phyloP scores from a whole-genome alignment of 2,329 filamentous ascomycete genomes.

The Verticillium tricorpus region DNA sequence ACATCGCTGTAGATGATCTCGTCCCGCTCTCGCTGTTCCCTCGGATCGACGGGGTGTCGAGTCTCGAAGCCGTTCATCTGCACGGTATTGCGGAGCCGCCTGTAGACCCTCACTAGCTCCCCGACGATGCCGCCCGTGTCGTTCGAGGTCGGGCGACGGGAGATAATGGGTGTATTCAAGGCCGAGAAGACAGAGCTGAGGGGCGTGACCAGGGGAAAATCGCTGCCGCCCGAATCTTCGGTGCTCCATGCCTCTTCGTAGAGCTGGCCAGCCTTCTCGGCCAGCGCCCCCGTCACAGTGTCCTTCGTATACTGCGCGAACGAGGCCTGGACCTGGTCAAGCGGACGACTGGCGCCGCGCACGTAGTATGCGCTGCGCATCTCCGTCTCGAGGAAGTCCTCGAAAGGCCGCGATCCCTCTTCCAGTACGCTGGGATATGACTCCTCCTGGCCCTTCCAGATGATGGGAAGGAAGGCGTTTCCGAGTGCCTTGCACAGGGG shows the following conservation, averaged over 20 bases:
- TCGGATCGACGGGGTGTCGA: slow-evolving; percentile 25
- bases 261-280: slow-evolving; percentile 29
- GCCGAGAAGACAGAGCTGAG: slow-evolving; percentile 38
- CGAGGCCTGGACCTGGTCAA: slow-evolving; percentile 26
- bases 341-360: slow-evolving; percentile 26
- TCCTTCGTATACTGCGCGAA: slow-evolving; percentile 34
- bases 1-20: slow-evolving; percentile 53
- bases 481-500: slow-evolving; percentile 95
- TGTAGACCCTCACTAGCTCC: slow-evolving; percentile 58
- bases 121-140: slow-evolving; percentile 34
- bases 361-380: slow-evolving; percentile 42
- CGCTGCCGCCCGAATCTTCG: slow-evolving; percentile 27
- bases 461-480: slow-evolving; percentile 89
- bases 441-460: slow-evolving; percentile 91
- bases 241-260: slow-evolving; percentile 36
- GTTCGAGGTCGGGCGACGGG: slow-evolving; percentile 24
- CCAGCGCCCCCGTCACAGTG: slow-evolving; percentile 33
- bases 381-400: slow-evolving; percentile 61
- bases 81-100: slow-evolving; percentile 55
- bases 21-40: slow-evolving; percentile 25
- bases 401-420: slow-evolving; percentile 55
- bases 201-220: slow-evolving; percentile 31
- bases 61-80: slow-evolving; percentile 47
- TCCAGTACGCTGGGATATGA: slow-evolving; percentile 68
- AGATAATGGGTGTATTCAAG: slow-evolving; percentile 28